Conservation (phyloP, 208 protist species). For the Trypanosoma scelopori region DNA sequence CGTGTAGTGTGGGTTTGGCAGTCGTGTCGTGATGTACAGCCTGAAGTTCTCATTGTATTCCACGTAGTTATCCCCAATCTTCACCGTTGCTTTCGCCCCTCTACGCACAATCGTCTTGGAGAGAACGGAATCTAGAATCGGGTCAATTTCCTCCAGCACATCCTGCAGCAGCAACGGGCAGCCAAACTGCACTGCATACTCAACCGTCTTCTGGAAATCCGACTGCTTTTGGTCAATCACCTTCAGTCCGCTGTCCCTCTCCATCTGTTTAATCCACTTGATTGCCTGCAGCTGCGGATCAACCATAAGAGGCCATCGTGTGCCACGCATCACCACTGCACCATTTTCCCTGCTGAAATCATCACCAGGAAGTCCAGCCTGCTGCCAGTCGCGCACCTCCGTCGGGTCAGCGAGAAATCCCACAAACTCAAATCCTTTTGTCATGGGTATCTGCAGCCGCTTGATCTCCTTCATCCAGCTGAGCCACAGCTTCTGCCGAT, state of each 20-base stretch:
- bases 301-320: conserved; percentile 98
- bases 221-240: conserved; percentile 94
- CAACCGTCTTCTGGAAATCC: conserved; percentile 95
- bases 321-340: conserved; percentile 94
- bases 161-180: conserved; percentile 97
- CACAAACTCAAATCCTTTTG: conserved; percentile 89
- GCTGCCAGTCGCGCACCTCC: conserved; percentile 97
- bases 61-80: conserved; percentile 97
- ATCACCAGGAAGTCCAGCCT: conserved; percentile 95
- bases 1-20: conserved; percentile 97
- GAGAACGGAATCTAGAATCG: conserved; percentile 96
- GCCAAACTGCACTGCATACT: conserved; percentile 97
- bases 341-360: conserved; percentile 97
- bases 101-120: conserved; percentile 93
- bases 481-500: conserved; percentile 89
- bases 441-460: conserved; percentile 81
- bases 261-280: conserved; percentile 98
- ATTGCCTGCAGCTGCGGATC: conserved; percentile 99
- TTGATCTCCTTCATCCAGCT: conserved; percentile 92
- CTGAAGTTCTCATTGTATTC: conserved; percentile 97
- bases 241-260: conserved; percentile 92
- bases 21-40: conserved; percentile 98
- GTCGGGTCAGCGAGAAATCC: conserved; percentile 95
- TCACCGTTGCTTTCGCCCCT: conserved; percentile 90
- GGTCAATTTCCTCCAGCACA: conserved; percentile 97